phyloP scores from a whole-genome alignment of 768 basidiomycete species.

The Hericium erinaceus region DNA sequence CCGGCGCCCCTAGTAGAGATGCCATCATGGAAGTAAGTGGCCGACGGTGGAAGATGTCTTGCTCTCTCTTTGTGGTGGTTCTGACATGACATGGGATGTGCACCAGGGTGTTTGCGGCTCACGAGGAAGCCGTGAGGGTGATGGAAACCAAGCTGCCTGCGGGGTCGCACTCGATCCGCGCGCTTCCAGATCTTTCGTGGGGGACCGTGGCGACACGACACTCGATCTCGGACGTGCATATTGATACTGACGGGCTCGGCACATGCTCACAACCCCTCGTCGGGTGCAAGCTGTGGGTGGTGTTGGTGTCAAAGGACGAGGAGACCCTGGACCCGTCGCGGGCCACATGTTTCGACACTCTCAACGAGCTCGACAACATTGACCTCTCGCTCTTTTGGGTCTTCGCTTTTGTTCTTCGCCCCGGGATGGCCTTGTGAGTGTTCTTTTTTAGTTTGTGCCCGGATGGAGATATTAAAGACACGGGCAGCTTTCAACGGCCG shows the following conservation, averaged over 20 bases:
- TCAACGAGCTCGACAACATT: neutral
- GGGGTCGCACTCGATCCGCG: neutral
- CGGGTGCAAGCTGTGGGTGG: neutral
- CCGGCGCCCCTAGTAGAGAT: neutral
- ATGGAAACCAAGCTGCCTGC: neutral
- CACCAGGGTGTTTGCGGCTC: neutral
- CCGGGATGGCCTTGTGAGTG: neutral
- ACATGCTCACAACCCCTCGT: neutral
- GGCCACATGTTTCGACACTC: neutral
- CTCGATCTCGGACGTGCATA: neutral
- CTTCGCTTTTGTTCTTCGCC: neutral
- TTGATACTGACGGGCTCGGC: neutral
- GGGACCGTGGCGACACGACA: neutral
- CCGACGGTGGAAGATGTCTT: neutral
- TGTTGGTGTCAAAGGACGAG: neutral
- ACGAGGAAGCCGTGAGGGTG: neutral
- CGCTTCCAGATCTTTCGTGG: neutral
- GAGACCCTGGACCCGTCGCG: neutral
- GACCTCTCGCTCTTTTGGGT: neutral
- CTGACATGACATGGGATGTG: neutral
- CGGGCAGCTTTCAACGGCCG: neutral
- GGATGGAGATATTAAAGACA: neutral
- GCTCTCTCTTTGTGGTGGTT: neutral
- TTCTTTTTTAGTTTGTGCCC: neutral
- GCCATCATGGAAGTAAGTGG: neutral